Base-by-base conservation (phyloP, 2,329 filamentous ascomycete genomes). In the Nothopassalora personata region DNA sequence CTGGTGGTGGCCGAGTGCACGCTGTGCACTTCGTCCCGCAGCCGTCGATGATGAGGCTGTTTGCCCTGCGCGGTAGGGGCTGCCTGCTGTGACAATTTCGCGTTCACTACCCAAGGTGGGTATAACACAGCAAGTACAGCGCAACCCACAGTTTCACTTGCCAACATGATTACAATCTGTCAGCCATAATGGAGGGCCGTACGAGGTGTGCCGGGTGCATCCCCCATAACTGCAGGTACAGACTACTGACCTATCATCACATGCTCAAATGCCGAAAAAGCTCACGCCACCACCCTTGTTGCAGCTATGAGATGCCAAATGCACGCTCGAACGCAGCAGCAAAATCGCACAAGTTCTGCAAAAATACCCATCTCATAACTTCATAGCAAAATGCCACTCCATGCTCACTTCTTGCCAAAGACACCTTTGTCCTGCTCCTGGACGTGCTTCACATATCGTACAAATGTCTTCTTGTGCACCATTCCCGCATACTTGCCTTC, bases 381-480 rank as follows among this genome's bases (percentile, higher is more conserved):
- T 28, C 46, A 49, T 49, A 49, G 46, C 46, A 49, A 49, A 5
- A 28, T 28, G 18, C 46, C 52, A 56, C 56, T 53, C 11, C 18
- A 27, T 58, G 23, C 52, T 53, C 53, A 58, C 23, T 53, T 57
- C 43, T 30, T 48, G 5, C 60, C 18, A 18, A 49, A 27, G 5
- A 30, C 60, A 43, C 45, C 46, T n/a, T 59, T 54, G 53, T 70
- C 64, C 51, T 65, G 71, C 66, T 87, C 81, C 70, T 94, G 89
- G 49, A 92, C 77, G 70, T 95, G 88, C 66, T 92, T 90, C 75
- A 96, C 88, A 72, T 96, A 97, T 74, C 90, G 92, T 60, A 96
- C 93, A 77, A 99, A 97, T 4, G 86, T 87, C 79, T 99, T 99
- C 79, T 97, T 97, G 75, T 99, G 94, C 53, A 88, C 91, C 80